Base-by-base conservation (phyloP, 2,329 filamentous ascomycete species). In the Trichoderma koningii region DNA sequence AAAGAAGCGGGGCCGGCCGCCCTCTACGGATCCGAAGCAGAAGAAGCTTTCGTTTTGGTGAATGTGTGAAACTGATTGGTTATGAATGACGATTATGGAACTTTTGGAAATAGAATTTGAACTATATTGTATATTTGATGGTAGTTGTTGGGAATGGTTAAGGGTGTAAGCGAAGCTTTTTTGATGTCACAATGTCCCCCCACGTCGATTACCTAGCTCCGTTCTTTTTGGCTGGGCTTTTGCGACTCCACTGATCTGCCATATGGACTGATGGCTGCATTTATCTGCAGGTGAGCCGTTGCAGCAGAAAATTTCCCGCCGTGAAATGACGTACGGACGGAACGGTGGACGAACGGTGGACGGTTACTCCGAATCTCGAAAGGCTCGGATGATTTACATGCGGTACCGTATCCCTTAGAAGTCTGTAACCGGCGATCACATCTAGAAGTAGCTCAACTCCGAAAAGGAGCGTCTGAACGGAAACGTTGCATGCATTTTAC, bases 21-120 rank as follows among this genome's bases (percentile, higher is more conserved):
- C 71, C 10, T 59, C 66, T 4, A 55, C 67, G 5, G 82, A 84
- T 67, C 81, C 81, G 3, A 79, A 77, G 66, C 82, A 85, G 71
- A 83, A 79, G 71, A 84, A 80, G 70, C 75, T 87, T 0, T 81
- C 78, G 64, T 87, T 87, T 73, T 77, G 81, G 64, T 83, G 70
- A 50, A 15, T 63, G 55, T 66, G 21, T 38, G 61, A 42, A 61
- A 34, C 1, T 38, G n/a, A 69, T 48, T 64, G 66, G 60, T 53
- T 28, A 70, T 60, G 63, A 66, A 44, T 51, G 53, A 64, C 44
- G 61, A 64, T 42, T 30, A 38, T 61, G 26, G 38, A 19, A 14
- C 19, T 55, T 62, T 55, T 62, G 23, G 34, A 52, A 6, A 51
- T 42, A 28, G 17, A 44, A n/a, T 7, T 56, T 5, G 30, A 34